These are phyloP conservation scores for Phycomyces nitens DNA, from an alignment of 192 early-diverging fungal genomes.

Conservation along the genomic window DNA sequence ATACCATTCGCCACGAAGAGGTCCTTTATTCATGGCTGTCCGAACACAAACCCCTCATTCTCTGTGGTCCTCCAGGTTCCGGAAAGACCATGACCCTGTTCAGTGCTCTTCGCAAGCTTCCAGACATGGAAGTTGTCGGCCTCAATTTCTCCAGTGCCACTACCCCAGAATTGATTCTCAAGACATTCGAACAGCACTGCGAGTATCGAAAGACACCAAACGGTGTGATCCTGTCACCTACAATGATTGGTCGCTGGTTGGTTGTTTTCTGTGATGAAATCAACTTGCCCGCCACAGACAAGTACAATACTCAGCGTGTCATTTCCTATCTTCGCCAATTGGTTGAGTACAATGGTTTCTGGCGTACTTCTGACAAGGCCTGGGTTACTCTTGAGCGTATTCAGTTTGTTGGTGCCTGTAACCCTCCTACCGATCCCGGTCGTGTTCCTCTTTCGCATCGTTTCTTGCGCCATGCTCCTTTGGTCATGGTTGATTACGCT, in stretches of 20 bases:
- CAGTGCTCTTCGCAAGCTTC: conserved; percentile 87
- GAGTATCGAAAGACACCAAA: conserved; percentile 95
- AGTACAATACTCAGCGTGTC: conserved; percentile 97
- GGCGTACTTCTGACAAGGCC: conserved; percentile 84
- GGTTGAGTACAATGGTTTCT: conserved; percentile 95
- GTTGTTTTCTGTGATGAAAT: conserved; percentile 99
- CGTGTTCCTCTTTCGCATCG: conserved; percentile 93
- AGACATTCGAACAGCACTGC: conserved; percentile 97
- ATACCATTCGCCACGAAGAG: conserved; percentile 97
- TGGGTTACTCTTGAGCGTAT: conserved; percentile 97
- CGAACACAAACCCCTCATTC: conserved; percentile 89
- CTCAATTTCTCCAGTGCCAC: conserved; percentile 99
- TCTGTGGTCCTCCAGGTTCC: conserved; percentile 98
- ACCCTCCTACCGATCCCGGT: conserved; percentile 98
- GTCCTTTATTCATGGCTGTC: conserved; percentile 93
- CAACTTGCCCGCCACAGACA: conserved; percentile 93
- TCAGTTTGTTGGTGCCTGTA: conserved; percentile 99
- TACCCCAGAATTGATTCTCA: conserved; percentile 89
- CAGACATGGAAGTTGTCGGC: conserved; percentile 95
- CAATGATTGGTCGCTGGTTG: conserved; percentile 85
- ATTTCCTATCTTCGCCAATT: conserved; percentile 94
- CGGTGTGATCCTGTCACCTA: conserved; percentile 84
- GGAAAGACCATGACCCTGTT: conserved; percentile 99
- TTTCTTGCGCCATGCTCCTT: conserved; percentile 94
- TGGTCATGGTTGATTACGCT: conserved; percentile 98